Evolutionary conservation across 495 filamentous ascomycete genomes (phyloP).

Genomic region (Hypomontagnella monticulosa): DNA sequence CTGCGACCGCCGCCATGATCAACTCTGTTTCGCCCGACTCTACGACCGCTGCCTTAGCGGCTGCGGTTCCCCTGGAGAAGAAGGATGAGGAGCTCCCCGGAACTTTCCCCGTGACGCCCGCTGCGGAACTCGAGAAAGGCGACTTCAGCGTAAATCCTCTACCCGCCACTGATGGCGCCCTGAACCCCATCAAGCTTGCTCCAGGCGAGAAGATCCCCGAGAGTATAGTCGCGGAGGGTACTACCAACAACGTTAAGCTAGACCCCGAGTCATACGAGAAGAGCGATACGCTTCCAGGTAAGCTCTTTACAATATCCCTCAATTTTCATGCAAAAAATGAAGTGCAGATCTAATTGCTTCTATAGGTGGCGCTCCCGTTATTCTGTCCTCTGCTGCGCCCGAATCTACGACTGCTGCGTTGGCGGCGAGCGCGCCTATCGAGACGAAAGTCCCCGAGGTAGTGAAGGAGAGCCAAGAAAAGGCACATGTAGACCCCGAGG

Average conservation of each 20-base stretch:
- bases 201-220: constrained; percentile 84
- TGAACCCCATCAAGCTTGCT: constrained; percentile 81
- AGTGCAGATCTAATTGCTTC: constrained; percentile 21
- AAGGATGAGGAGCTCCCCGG: constrained; percentile 68
- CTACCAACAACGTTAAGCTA: constrained; percentile 70
- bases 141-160: constrained; percentile 75
- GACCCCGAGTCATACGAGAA: constrained; percentile 88
- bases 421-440: constrained; percentile 75
- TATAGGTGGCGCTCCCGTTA: constrained; percentile 47
- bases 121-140: constrained; percentile 53
- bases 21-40: constrained; percentile 47
- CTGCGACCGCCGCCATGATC: constrained; percentile 63
- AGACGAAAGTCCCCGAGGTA: constrained; percentile 70
- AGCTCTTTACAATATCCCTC: constrained; percentile 10
- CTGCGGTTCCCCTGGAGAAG: constrained; percentile 45
- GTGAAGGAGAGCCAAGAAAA: constrained; percentile 74
- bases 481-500: constrained; percentile 67
- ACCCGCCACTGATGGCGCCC: constrained; percentile 77
- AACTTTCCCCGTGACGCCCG: constrained; percentile 81
- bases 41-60: constrained; percentile 50
- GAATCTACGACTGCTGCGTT: constrained; percentile 77
- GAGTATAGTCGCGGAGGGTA: constrained; percentile 61
- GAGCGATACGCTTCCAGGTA: constrained; percentile 66
- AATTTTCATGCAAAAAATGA: neutral
- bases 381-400: constrained; percentile 74